A percentile compares a stretch with the other conserved stretches of the same genome.
phyloP scores from a whole-genome alignment of 495 filamentous ascomycete species.

The Penicillium atrosanguineum region DNA sequence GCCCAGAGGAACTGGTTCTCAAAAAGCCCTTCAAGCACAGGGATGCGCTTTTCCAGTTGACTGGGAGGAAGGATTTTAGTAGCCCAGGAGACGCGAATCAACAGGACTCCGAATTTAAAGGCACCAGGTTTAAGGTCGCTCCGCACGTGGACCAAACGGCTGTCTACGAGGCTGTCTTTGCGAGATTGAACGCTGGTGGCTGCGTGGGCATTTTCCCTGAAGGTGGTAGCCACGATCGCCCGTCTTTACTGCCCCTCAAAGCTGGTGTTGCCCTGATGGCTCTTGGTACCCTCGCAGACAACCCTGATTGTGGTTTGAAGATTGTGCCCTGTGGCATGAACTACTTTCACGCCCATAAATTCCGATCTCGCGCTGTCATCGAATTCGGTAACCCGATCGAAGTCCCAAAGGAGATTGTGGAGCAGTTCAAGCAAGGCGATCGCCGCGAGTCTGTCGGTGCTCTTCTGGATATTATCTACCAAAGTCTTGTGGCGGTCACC shows the following conservation, averaged over 20 bases:
- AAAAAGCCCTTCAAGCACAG: constrained; percentile 81
- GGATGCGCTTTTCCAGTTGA: constrained; percentile 71
- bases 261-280: constrained; percentile 99
- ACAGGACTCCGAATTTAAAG: constrained; percentile 55
- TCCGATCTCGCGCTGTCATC: constrained; percentile 92
- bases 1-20: constrained; percentile 76
- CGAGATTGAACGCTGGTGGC: constrained; percentile 72
- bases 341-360: constrained; percentile 99
- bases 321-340: constrained; percentile 99
- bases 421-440: constrained; percentile 79
- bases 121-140: constrained; percentile 79
- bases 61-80: constrained; percentile 66
- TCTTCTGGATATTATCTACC: constrained; percentile 81
- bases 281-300: constrained; percentile 82
- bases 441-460: constrained; percentile 79
- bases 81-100: constrained; percentile 51
- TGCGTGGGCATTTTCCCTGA: constrained; percentile 98
- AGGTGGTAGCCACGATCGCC: constrained; percentile 94
- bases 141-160: constrained; percentile 92
- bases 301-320: constrained; percentile 86
- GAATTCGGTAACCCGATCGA: constrained; percentile 91
- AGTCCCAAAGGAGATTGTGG: constrained; percentile 74
- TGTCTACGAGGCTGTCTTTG: constrained; percentile 92
- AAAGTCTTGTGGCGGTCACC: constrained; percentile 82
- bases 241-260: constrained; percentile 91